These are phyloP conservation scores for Arthrobotrys pseudoclavata DNA, from an alignment of 2,329 filamentous ascomycete species.

Conservation along the genomic window DNA sequence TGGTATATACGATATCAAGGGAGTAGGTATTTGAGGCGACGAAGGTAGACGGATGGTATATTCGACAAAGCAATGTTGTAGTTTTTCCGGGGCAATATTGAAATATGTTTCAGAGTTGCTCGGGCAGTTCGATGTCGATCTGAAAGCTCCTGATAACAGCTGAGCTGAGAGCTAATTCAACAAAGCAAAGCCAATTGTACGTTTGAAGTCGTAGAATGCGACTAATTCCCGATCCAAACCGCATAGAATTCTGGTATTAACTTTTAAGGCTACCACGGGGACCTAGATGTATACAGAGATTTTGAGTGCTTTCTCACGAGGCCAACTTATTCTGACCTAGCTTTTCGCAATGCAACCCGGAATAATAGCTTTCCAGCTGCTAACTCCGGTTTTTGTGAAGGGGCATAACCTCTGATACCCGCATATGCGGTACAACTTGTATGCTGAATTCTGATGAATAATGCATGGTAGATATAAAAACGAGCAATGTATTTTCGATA, in stretches of 20 bases:
- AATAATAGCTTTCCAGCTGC: neutral
- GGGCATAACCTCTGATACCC: neutral
- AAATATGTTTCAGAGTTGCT: neutral
- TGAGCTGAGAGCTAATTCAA: neutral
- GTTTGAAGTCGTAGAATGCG: neutral
- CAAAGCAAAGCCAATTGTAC: neutral
- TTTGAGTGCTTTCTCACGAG: constrained; percentile 12
- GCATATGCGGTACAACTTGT: neutral
- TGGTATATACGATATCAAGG: neutral
- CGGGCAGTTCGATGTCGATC: neutral
- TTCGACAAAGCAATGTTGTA: neutral
- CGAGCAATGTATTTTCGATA: constrained; percentile 1
- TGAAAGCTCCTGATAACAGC: neutral
- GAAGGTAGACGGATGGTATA: neutral
- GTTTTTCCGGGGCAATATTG: neutral
- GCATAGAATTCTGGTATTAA: neutral
- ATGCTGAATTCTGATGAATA: neutral
- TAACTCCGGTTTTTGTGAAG: constrained; percentile 5
- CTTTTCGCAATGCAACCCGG: neutral
- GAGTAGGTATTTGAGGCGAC: neutral
- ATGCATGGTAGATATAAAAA: neutral
- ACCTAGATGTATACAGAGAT: constrained; percentile 2
- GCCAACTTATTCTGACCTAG: neutral
- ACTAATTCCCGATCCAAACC: no score
- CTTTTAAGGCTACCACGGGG: neutral